Evolutionary conservation across 805 yeast genomes (phyloP).

Genomic region (Allodekkera sacchari): DNA sequence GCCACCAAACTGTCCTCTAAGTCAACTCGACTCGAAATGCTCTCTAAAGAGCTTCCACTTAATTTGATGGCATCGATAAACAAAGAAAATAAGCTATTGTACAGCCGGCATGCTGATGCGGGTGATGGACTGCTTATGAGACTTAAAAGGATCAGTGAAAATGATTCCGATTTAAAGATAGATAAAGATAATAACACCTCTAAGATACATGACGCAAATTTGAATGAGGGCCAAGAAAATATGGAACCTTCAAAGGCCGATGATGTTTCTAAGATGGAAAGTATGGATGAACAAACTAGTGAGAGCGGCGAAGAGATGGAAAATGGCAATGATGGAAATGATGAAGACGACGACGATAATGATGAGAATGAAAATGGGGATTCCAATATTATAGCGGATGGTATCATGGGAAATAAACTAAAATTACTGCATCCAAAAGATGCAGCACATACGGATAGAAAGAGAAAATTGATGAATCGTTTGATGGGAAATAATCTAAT

Average conservation of each 20-base stretch:
- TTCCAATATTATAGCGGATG: conserved; percentile 17
- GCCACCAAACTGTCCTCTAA: conserved; percentile 2
- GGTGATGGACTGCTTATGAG: conserved; percentile 2
- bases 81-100: conserved; percentile 20
- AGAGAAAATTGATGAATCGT: neutral
- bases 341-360: conserved; percentile 1
- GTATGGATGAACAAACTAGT: conserved; percentile 1
- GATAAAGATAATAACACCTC: neutral
- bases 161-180: neutral
- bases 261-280: too few species aligned
- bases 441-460: neutral
- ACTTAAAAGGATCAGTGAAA: neutral
- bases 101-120: conserved; percentile 6
- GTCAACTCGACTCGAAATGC: conserved; percentile 10
- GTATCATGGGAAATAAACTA: conserved; percentile 22
- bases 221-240: neutral
- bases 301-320: conserved; percentile 1
- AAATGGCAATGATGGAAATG: conserved; percentile 1
- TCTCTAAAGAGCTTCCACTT: conserved; percentile 21
- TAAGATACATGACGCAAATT: neutral
- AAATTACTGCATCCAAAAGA: conserved; percentile 7
- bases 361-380: conserved; percentile 5
- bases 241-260: too few species aligned
- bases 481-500: conserved; percentile 2
- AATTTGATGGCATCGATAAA: conserved; percentile 22